These are phyloP conservation scores for Neonectria sp. DNA, from an alignment of 2,329 filamentous ascomycete species.

Conservation along the genomic window DNA sequence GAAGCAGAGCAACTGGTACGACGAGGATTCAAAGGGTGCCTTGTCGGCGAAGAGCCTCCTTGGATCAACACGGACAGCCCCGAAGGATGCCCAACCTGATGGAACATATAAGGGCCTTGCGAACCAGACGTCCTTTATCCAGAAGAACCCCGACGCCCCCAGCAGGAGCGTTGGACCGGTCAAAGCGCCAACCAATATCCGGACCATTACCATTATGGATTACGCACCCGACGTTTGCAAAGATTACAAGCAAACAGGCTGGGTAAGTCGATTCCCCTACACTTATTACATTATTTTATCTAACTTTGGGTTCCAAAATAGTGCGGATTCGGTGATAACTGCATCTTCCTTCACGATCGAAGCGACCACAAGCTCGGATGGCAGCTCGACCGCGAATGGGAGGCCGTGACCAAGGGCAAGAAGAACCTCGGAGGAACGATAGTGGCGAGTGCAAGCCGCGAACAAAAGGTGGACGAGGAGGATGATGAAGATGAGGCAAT, in stretches of 20 bases:
- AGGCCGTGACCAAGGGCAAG: slow-evolving; percentile 82
- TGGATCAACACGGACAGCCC: slow-evolving; percentile 65
- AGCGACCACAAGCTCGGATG: slow-evolving; percentile 92
- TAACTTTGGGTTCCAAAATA: slow-evolving; percentile 54
- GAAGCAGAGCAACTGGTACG: slow-evolving; percentile 91
- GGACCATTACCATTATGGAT: slow-evolving; percentile 91
- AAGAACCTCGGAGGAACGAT: slow-evolving; percentile 73
- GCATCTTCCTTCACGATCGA: slow-evolving; percentile 83
- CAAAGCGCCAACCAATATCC: slow-evolving; percentile 90
- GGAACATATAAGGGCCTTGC: slow-evolving; percentile 85
- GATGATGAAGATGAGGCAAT: slow-evolving; percentile 76
- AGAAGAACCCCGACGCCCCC: slow-evolving; percentile 84
- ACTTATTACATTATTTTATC: neutral
- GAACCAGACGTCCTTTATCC: slow-evolving; percentile 81
- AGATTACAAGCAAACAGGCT: slow-evolving; percentile 78
- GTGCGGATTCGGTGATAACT: slow-evolving; percentile 58
- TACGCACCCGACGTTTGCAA: slow-evolving; percentile 96
- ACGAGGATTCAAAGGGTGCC: slow-evolving; percentile 73
- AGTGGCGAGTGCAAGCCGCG: slow-evolving; percentile 71
- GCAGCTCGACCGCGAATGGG: slow-evolving; percentile 97
- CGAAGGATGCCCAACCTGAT: slow-evolving; percentile 60
- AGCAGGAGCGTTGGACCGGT: slow-evolving; percentile 83
- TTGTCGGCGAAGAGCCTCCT: slow-evolving; percentile 69
- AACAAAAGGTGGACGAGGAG: slow-evolving; percentile 55
- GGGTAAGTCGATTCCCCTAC: neutral